phyloP scores from a whole-genome alignment of 2,329 filamentous ascomycete species.

The Grosmannia clavigera region DNA sequence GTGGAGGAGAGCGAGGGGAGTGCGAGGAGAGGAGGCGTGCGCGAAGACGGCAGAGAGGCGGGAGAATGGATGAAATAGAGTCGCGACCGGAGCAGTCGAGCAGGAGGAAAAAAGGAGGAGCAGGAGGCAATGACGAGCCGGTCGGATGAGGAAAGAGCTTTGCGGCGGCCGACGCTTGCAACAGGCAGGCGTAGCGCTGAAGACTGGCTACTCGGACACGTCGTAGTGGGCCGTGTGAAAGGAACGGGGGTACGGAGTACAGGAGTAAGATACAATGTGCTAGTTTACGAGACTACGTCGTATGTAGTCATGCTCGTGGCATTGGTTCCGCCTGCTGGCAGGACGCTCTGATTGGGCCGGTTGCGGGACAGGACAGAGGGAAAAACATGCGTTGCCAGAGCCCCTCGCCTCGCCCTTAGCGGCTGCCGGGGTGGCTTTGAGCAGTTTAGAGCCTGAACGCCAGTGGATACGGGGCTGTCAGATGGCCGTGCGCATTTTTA shows the following conservation, averaged over 20 bases:
- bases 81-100: not conserved
- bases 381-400: not conserved
- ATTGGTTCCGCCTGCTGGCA: not conserved
- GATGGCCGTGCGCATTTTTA: not conserved
- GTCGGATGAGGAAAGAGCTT: not conserved
- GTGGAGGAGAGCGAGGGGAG: not conserved
- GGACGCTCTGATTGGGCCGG: not conserved
- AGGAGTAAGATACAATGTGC: too few relatives aligned
- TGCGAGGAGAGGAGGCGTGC: not conserved
- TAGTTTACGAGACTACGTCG: too few relatives aligned
- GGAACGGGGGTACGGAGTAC: not conserved
- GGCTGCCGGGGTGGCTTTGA: not conserved
- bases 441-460: not conserved
- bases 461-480: constrained; percentile 1
- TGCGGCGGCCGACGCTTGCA: not conserved
- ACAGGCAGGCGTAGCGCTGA: not conserved
- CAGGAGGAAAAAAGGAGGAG: not conserved
- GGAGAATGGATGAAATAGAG: not conserved
- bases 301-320: not conserved
- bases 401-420: not conserved
- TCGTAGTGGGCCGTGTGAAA: not conserved
- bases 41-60: not conserved
- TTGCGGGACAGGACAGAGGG: not conserved
- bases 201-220: not conserved
- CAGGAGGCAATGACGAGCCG: not conserved